A percentile compares a stretch with the other conserved stretches of the same genome.
Conservation (phyloP, 192 early-diverging fungal species). For the Rhizophagus sp. region DNA sequence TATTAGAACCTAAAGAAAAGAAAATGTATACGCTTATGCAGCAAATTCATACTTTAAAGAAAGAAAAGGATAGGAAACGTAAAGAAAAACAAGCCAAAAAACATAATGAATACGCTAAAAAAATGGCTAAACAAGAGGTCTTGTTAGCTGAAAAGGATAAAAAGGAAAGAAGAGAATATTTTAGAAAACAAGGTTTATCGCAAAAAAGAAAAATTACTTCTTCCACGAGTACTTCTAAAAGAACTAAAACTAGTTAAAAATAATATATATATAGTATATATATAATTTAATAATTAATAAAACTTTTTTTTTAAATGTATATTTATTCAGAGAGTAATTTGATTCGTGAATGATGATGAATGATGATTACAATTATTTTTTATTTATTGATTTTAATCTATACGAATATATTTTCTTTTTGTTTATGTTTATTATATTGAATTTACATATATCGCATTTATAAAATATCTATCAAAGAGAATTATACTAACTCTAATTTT, state of each 20-base stretch:
- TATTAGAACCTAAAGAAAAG: conserved; percentile 90
- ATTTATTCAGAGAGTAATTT: too few species aligned
- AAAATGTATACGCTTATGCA: conserved; percentile 82
- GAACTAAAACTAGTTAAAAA: background rate
- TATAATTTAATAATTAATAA: too few species aligned
- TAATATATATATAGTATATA: background rate
- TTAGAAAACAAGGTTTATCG: conserved; percentile 61
- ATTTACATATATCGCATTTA: too few species aligned
- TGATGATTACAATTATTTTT: too few species aligned
- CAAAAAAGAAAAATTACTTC: conserved; percentile 34
- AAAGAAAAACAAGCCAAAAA: conserved; percentile 60
- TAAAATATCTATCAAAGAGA: too few species aligned
- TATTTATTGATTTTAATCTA: too few species aligned
- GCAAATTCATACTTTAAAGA: conserved; percentile 82
- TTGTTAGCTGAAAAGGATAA: conserved; percentile 55
- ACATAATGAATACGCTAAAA: conserved; percentile 53
- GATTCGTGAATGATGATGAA: too few species aligned
- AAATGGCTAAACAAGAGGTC: conserved; percentile 54
- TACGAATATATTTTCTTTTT: too few species aligned
- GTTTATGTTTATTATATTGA: too few species aligned
- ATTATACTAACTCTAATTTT: too few species aligned
- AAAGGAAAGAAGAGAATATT: conserved; percentile 67
- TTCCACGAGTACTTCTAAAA: background rate
- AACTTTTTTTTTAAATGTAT: too few species aligned
- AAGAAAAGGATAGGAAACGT: conserved; percentile 84